Evolutionary conservation across 1,284 basidiomycete genomes (phyloP).

Genomic region (Meira nashicola): DNA sequence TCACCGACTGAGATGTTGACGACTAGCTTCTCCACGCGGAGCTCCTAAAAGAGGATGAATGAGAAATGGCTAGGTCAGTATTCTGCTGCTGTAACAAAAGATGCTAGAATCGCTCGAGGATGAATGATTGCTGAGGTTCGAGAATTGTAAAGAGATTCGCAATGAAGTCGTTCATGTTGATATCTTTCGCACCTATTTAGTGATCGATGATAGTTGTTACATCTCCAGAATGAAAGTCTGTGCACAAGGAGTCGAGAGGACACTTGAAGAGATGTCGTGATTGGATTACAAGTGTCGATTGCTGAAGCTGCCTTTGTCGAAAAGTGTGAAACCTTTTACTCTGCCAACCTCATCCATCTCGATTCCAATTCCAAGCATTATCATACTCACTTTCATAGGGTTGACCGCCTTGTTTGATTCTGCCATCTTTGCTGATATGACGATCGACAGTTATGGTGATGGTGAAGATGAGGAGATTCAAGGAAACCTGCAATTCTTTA

Average conservation of each 20-base stretch:
- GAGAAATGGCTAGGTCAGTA: neutral
- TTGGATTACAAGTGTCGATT: neutral
- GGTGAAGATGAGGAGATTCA: too few relatives aligned
- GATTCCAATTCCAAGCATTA: neutral
- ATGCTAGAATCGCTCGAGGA: neutral
- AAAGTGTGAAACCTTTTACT: neutral
- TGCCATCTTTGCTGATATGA: constrained; percentile 27
- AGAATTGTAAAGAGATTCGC: neutral
- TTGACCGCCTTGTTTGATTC: constrained; percentile 52
- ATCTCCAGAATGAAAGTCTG: neutral
- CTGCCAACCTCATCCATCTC: constrained; percentile 1
- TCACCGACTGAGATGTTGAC: constrained; percentile 99
- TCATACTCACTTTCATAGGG: constrained; percentile 48
- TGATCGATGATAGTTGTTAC: neutral
- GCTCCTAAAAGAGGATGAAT: constrained; percentile 61
- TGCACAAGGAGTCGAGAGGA: too few relatives aligned
- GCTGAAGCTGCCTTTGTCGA: neutral
- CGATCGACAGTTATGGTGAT: too few relatives aligned
- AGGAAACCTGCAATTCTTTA: too few relatives aligned
- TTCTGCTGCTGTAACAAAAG: neutral
- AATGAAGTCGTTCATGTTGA: neutral
- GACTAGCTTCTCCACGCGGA: constrained; percentile 96
- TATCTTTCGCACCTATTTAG: neutral
- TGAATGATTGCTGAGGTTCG: neutral
- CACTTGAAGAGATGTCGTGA: neutral